These are phyloP conservation scores for Hydrangea macrophylla DNA, from an alignment of 148 eudicot species.

Conservation along the genomic window DNA sequence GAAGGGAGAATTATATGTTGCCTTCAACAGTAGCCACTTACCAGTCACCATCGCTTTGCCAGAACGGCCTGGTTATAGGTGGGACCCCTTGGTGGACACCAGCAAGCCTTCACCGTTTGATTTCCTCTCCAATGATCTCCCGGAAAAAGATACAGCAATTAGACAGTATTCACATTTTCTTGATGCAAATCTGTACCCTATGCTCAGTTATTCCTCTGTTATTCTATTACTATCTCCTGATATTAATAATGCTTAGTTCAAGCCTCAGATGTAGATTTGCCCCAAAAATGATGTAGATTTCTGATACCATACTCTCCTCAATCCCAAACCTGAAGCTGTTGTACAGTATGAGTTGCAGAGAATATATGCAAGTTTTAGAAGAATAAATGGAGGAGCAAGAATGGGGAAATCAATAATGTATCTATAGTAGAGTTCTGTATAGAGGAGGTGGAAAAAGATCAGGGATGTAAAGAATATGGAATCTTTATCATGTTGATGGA, in stretches of 20 bases:
- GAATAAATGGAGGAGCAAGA: background rate
- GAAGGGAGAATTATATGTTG: slow-evolving; percentile 77
- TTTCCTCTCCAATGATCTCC: slow-evolving; percentile 57
- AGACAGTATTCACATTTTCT: slow-evolving; percentile 77
- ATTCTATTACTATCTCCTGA: slow-evolving; percentile 59
- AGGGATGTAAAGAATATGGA: no score
- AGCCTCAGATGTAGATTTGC: background rate
- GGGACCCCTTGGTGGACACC: slow-evolving; percentile 93
- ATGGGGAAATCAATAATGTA: background rate
- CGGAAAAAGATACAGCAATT: slow-evolving; percentile 49
- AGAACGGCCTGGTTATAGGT: slow-evolving; percentile 70
- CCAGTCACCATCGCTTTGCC: slow-evolving; percentile 64
- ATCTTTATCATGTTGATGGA: background rate
- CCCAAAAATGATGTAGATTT: slow-evolving; percentile 9
- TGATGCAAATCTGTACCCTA: slow-evolving; percentile 73
- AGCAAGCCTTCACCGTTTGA: slow-evolving; percentile 85
- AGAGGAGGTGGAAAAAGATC: background rate
- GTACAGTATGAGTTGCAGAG: background rate
- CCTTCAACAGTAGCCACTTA: slow-evolving; percentile 89
- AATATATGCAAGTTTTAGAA: background rate
- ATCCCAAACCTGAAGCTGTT: background rate
- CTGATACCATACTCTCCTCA: background rate
- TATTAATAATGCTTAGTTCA: slow-evolving; percentile 15
- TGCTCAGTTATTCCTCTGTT: slow-evolving; percentile 93
- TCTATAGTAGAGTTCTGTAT: background rate